Evolutionary conservation across 495 filamentous ascomycete species (phyloP).

Genomic region (Neurospora sublineolata): DNA sequence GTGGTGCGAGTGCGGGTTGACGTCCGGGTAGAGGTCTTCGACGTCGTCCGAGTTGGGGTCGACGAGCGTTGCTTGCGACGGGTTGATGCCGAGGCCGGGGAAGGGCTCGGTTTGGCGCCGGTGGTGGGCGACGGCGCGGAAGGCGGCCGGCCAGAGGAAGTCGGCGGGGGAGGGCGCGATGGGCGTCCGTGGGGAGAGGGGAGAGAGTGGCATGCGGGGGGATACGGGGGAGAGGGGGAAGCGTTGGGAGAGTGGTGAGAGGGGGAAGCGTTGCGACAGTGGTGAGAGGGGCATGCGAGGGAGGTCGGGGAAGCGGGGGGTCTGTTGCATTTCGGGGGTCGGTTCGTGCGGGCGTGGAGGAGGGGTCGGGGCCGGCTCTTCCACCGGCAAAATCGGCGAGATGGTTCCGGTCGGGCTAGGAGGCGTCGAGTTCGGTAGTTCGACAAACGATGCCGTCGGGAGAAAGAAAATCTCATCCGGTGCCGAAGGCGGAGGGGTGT

Average conservation of each 20-base stretch:
- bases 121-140: neutral
- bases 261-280: neutral
- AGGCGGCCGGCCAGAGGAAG: neutral
- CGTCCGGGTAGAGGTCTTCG: neutral
- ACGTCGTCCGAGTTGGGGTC: neutral
- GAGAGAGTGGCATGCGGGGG: neutral
- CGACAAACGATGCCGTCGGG: neutral
- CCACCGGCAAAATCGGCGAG: neutral
- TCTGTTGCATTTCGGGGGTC: neutral
- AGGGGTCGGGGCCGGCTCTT: neutral
- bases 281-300: neutral
- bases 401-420: neutral
- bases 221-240: neutral
- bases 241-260: neutral
- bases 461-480: neutral
- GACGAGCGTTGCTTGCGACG: neutral
- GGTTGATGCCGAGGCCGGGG: neutral
- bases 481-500: neutral
- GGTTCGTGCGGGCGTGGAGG: neutral
- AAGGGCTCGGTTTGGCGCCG: neutral
- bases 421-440: neutral
- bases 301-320: neutral
- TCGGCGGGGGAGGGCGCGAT: neutral
- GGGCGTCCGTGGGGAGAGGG: neutral
- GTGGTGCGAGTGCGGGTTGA: neutral